Conservation (phyloP, 2,329 filamentous ascomycete species). For the Trichoderma sp. region DNA sequence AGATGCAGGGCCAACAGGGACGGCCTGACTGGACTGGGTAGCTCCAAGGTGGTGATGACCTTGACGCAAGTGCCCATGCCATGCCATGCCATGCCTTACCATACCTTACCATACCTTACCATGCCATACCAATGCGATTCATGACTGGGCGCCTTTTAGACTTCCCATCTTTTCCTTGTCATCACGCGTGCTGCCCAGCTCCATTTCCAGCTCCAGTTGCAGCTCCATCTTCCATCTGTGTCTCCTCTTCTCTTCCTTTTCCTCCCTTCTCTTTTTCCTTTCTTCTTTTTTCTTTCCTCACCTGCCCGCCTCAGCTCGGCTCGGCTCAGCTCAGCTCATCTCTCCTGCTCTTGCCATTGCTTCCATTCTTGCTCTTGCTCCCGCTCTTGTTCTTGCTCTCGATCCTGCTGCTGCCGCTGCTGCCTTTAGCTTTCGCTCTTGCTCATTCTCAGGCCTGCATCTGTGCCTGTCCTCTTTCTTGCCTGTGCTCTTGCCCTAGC, state of each 20-base stretch:
- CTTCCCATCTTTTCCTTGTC: not conserved
- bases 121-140: not conserved
- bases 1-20: slow-evolving; percentile 1
- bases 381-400: not conserved
- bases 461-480: not conserved
- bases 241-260: not conserved
- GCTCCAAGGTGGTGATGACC: not conserved
- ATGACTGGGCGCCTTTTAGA: not conserved
- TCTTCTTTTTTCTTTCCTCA: not conserved
- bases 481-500: not conserved
- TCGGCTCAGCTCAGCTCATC: not conserved
- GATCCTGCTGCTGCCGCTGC: not conserved
- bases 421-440: not conserved
- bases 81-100: not conserved
- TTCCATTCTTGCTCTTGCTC: not conserved
- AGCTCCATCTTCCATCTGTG: not conserved
- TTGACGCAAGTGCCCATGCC: slow-evolving; percentile 10
- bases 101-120: not conserved
- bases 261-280: not conserved
- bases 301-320: not conserved
- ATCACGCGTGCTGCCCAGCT: slow-evolving; percentile 7
- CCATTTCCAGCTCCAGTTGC: not conserved
- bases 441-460: not conserved
- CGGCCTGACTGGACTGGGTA: not conserved
- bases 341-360: not conserved